These are phyloP conservation scores for Fusarium pseudonygamai DNA, from an alignment of 2,329 filamentous ascomycete genomes.

Conservation along the genomic window DNA sequence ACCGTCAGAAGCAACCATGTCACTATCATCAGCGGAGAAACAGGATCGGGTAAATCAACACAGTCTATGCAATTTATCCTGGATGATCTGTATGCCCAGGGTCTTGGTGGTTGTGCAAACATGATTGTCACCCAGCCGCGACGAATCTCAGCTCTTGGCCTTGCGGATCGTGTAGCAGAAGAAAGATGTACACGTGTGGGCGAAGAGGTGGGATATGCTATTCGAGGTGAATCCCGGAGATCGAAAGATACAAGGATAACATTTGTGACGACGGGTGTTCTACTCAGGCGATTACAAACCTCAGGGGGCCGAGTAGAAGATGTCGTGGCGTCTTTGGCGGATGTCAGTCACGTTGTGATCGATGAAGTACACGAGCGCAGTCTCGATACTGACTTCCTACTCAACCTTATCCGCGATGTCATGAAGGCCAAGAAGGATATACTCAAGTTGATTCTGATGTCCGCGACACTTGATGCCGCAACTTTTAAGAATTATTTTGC, in stretches of 20 bases:
- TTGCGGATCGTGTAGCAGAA: slow-evolving; percentile 94
- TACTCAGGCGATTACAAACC: slow-evolving; percentile 91
- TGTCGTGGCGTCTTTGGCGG: slow-evolving; percentile 81
- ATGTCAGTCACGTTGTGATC: slow-evolving; percentile 94
- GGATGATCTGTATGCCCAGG: slow-evolving; percentile 83
- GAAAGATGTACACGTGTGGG: slow-evolving; percentile 87
- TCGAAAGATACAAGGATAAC: slow-evolving; percentile 87
- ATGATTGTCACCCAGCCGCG: slow-evolving; percentile 97
- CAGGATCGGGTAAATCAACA: slow-evolving; percentile 95
- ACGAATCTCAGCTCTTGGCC: slow-evolving; percentile 90
- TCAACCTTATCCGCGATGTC: slow-evolving; percentile 89
- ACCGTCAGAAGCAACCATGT: slow-evolving; percentile 84
- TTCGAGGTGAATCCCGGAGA: slow-evolving; percentile 90
- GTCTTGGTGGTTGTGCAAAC: slow-evolving; percentile 80
- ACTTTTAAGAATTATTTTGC: slow-evolving; percentile 69
- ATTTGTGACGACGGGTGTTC: slow-evolving; percentile 98
- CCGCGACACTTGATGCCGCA: slow-evolving; percentile 88
- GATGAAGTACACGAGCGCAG: slow-evolving; percentile 98
- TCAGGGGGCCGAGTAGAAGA: slow-evolving; percentile 83
- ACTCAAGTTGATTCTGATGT: slow-evolving; percentile 98
- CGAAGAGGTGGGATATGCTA: slow-evolving; percentile 91
- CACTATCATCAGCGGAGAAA: slow-evolving; percentile 96
- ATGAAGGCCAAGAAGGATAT: slow-evolving; percentile 81
- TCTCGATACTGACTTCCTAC: slow-evolving; percentile 96
- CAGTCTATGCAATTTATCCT: slow-evolving; percentile 96